Evolutionary conservation across 495 filamentous ascomycete species (phyloP).

Genomic region (Talaromyces trachyspermus): DNA sequence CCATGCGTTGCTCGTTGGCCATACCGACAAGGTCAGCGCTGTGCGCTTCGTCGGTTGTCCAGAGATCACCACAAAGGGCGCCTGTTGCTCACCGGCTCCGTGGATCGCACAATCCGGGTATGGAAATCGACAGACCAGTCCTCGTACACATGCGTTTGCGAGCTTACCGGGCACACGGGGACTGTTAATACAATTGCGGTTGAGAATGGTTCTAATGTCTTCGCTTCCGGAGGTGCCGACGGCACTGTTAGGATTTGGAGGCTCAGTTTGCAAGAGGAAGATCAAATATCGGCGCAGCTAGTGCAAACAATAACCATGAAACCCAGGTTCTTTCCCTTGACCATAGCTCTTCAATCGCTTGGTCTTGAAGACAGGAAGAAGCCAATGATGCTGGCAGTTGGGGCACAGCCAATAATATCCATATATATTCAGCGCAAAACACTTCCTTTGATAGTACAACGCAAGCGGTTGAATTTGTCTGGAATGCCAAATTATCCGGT

Average conservation of each 20-base stretch:
- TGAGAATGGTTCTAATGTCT: slow-evolving; percentile 43
- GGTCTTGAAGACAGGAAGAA: slow-evolving; percentile 38
- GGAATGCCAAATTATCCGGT: slow-evolving; percentile 71
- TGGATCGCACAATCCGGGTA: slow-evolving; percentile 69
- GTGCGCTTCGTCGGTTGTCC: slow-evolving; percentile 66
- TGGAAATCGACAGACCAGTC: slow-evolving; percentile 44
- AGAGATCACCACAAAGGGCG: slow-evolving; percentile 33
- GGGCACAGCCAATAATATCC: slow-evolving; percentile 73
- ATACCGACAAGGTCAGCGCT: slow-evolving; percentile 73
- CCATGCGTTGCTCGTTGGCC: slow-evolving; percentile 64
- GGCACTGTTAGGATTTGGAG: slow-evolving; percentile 75
- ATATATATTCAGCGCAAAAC: slow-evolving; percentile 63
- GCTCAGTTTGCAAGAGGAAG: slow-evolving; percentile 34
- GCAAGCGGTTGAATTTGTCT: slow-evolving; percentile 47
- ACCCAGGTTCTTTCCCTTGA: slow-evolving; percentile 74
- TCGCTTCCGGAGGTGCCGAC: slow-evolving; percentile 73
- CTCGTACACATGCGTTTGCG: slow-evolving; percentile 38
- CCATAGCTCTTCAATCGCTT: slow-evolving; percentile 57
- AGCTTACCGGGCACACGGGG: slow-evolving; percentile 55
- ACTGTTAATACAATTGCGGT: slow-evolving; percentile 75
- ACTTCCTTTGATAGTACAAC: slow-evolving; percentile 20
- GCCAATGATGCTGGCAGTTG: slow-evolving; percentile 63
- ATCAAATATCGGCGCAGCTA: slow-evolving; percentile 30
- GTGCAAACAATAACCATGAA: slow-evolving; percentile 66
- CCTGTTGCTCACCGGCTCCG: slow-evolving; percentile 70